Evolutionary conservation across 805 yeast species (phyloP).

Genomic region (Yamadazyma kitorensis): DNA sequence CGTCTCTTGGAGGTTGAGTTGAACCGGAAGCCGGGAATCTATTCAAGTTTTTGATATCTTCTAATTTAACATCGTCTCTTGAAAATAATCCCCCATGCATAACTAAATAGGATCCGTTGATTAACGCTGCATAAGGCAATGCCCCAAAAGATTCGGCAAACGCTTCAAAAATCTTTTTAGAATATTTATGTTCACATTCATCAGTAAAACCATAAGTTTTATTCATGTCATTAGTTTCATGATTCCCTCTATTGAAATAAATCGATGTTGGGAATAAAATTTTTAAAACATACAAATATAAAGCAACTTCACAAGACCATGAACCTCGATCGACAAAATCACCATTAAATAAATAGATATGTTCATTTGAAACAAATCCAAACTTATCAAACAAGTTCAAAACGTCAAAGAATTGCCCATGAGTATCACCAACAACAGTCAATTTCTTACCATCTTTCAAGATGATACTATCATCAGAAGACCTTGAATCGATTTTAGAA

Average conservation of each 20-base stretch:
- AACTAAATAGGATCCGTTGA: conserved; percentile 75
- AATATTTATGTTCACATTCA: conserved; percentile 89
- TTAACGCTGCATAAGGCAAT: conserved; percentile 80
- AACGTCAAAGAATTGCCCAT: conserved; percentile 93
- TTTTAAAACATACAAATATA: conserved; percentile 74
- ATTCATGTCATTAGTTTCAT: conserved; percentile 96
- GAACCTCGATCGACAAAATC: conserved; percentile 98
- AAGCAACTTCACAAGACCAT: conserved; percentile 96
- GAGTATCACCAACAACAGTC: conserved; percentile 96
- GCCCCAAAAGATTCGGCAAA: conserved; percentile 84
- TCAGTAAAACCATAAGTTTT: conserved; percentile 95
- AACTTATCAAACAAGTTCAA: conserved; percentile 71
- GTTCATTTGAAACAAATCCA: conserved; percentile 66
- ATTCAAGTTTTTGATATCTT: conserved; percentile 70
- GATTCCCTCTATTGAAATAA: conserved; percentile 90
- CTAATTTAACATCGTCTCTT: conserved; percentile 64
- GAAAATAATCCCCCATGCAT: conserved; percentile 97
- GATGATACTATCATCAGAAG: conserved; percentile 21
- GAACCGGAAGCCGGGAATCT: conserved; percentile 53
- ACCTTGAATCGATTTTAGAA: conserved; percentile 16
- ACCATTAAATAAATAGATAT: conserved; percentile 87
- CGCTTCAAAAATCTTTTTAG: conserved; percentile 72
- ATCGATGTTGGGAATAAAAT: conserved; percentile 67
- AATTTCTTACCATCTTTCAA: conserved; percentile 42
- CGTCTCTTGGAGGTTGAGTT: conserved; percentile 85